phyloP scores from a whole-genome alignment of 257 asterid genomes.

The Knoxia roxburghii region DNA sequence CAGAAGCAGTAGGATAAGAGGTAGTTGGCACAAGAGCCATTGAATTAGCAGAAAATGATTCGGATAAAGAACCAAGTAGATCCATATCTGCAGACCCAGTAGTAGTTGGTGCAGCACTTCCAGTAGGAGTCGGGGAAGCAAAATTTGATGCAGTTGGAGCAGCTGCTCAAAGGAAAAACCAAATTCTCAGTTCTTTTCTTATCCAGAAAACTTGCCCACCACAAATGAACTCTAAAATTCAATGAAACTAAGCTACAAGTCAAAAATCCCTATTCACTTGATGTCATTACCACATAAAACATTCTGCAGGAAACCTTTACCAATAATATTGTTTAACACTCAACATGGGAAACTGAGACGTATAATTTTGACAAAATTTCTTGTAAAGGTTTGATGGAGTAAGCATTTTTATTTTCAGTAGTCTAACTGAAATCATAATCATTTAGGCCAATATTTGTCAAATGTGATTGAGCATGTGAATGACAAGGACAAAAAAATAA shows the following conservation, averaged over 20 bases:
- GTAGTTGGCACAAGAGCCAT: conserved; percentile 69
- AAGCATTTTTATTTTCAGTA: not conserved
- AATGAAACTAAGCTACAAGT: not conserved
- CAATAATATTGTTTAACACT: not conserved
- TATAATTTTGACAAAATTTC: not conserved
- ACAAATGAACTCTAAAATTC: not conserved
- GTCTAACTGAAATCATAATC: not conserved
- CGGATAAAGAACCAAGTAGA: conserved; percentile 69
- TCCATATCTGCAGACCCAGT: conserved; percentile 53
- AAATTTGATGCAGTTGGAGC: conserved; percentile 42
- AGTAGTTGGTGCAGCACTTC: conserved; percentile 27
- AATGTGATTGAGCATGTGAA: not conserved
- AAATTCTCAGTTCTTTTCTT: not conserved
- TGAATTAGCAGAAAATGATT: conserved; percentile 48
- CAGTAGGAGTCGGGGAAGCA: conserved; percentile 33
- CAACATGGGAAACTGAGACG: not conserved
- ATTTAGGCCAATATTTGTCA: not conserved
- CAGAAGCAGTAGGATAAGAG: conserved; percentile 33
- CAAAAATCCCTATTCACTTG: not conserved
- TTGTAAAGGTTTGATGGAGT: not conserved
- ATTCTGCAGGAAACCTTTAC: not conserved
- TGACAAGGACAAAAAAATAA: not conserved
- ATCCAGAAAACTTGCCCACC: not conserved
- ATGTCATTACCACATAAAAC: not conserved
- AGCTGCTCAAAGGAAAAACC: conserved; percentile 35